Conservation (phyloP, 2,329 filamentous ascomycete species). For the Zopfia rhizophila region DNA sequence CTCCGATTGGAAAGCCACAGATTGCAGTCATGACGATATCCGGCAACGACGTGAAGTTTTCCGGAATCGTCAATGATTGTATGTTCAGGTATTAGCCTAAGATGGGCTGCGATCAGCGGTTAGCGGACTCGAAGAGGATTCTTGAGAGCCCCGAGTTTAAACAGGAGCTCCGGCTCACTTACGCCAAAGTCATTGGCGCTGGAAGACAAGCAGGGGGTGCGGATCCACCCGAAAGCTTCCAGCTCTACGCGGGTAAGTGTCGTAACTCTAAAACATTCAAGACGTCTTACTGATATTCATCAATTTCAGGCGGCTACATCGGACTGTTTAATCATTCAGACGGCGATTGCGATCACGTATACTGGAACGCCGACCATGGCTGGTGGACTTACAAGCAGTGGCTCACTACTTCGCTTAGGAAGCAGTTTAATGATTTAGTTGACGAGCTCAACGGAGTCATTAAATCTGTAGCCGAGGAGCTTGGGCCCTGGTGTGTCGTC, state of each 20-base stretch:
- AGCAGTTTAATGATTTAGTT: slow-evolving; percentile 8
- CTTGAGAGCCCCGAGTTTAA: slow-evolving; percentile 9
- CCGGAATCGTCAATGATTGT: slow-evolving; percentile 11
- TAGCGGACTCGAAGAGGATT: slow-evolving; percentile 2
- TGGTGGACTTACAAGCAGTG: slow-evolving; percentile 7
- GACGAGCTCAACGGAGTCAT: slow-evolving; percentile 7
- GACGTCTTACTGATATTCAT: slow-evolving; percentile 8
- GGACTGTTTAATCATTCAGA: slow-evolving; percentile 10
- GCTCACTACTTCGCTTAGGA: slow-evolving; percentile 8
- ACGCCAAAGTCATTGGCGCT: slow-evolving; percentile 4
- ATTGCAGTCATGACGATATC: slow-evolving; percentile 14
- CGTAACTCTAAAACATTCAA: too few relatives aligned
- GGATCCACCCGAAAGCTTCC: slow-evolving; percentile 9
- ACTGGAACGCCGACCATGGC: slow-evolving; percentile 1
- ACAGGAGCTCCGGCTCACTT: slow-evolving; percentile 7
- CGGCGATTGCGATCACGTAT: slow-evolving; percentile 6
- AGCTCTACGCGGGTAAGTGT: slow-evolving; percentile 8
- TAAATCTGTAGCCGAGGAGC: slow-evolving; percentile 7
- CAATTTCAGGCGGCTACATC: slow-evolving; percentile 8
- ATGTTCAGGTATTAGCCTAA: slow-evolving; percentile 6
- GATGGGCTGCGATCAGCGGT: slow-evolving; percentile 8
- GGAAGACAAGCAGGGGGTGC: slow-evolving; percentile 8
- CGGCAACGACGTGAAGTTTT: slow-evolving; percentile 11
- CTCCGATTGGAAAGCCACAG: slow-evolving; percentile 11
- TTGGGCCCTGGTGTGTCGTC: slow-evolving; percentile 6